Percentiles rank a stretch among this genome's conserved stretches.
These are phyloP conservation scores for Zychaea mexicana DNA, from an alignment of 371 early-diverging fungal genomes.

Conservation along the genomic window DNA sequence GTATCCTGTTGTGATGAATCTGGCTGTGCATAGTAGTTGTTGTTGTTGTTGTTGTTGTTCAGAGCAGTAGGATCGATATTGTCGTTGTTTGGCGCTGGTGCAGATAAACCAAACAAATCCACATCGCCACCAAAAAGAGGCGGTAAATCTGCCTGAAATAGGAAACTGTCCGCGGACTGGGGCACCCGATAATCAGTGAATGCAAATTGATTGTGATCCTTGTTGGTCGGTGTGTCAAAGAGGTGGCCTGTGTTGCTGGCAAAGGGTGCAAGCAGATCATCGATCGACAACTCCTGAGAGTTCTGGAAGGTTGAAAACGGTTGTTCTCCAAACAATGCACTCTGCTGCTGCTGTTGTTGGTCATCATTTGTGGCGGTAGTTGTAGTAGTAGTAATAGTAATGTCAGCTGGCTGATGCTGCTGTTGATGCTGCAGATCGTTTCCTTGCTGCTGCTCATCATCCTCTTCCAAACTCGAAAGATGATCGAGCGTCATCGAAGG, in stretches of 20 bases:
- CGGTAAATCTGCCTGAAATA: constrained; percentile 28
- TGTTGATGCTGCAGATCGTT: neutral
- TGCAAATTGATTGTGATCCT: constrained; percentile 31
- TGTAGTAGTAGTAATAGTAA: neutral
- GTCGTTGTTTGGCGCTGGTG: constrained; percentile 16
- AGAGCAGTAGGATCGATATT: neutral
- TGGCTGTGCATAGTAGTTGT: neutral
- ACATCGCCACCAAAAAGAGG: constrained; percentile 27
- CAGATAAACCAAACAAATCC: constrained; percentile 35
- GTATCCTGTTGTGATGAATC: neutral
- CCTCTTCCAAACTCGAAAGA: neutral
- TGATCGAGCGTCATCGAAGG: constrained; percentile 1
- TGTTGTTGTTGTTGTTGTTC: constrained; percentile 1
- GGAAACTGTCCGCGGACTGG: constrained; percentile 15
- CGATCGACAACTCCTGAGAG: neutral
- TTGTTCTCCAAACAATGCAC: neutral
- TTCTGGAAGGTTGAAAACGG: neutral
- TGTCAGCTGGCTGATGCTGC: no score
- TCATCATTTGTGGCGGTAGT: no score
- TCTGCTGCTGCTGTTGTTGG: neutral
- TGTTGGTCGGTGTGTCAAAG: neutral
- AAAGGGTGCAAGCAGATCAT: constrained; percentile 15
- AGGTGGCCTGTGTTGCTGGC: constrained; percentile 15
- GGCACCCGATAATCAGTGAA: constrained; percentile 30
- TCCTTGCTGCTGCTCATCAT: neutral